A percentile compares a stretch with the other conserved stretches of the same genome.
These are phyloP conservation scores for Corniculantispora saksenae DNA, from an alignment of 2,329 filamentous ascomycete genomes.

Conservation along the genomic window DNA sequence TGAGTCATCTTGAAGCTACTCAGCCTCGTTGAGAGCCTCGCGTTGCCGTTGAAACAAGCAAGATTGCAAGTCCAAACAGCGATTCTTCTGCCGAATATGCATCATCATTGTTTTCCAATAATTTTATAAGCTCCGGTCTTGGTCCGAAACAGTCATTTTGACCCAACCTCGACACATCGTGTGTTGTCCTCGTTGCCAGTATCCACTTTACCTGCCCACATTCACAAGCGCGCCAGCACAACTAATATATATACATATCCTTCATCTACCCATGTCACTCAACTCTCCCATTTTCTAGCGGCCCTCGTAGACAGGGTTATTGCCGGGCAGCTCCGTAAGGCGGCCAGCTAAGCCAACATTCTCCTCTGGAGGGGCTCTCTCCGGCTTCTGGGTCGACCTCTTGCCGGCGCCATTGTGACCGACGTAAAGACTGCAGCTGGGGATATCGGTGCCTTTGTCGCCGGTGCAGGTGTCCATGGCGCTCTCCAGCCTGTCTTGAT, in stretches of 20 bases:
- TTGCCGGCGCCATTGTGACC: constrained; percentile 26
- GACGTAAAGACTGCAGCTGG: constrained; percentile 28
- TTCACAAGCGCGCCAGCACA: not conserved
- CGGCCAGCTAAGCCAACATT: constrained; percentile 29
- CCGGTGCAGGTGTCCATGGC: constrained; percentile 31
- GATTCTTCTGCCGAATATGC: no score
- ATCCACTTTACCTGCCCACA: not conserved
- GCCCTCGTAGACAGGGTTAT: constrained; percentile 27
- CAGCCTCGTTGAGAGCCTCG: not conserved
- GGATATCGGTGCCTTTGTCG: constrained; percentile 24
- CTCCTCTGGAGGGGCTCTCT: constrained; percentile 27
- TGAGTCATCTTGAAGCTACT: not conserved
- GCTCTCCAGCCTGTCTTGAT: constrained; percentile 28
- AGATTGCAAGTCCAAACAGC: no score
- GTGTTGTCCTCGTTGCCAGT: not conserved
- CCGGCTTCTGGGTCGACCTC: constrained; percentile 20
- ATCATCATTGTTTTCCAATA: not conserved
- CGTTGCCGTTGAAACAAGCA: not conserved
- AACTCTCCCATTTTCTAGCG: not conserved
- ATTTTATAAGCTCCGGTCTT: not conserved
- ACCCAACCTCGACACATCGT: no score
- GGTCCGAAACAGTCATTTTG: no score
- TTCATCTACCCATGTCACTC: not conserved
- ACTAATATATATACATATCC: not conserved
- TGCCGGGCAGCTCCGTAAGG: constrained; percentile 27